Evolutionary conservation across 108 stramenopile genomes (phyloP).

Genomic region (Aureococcus anophagefferens): DNA sequence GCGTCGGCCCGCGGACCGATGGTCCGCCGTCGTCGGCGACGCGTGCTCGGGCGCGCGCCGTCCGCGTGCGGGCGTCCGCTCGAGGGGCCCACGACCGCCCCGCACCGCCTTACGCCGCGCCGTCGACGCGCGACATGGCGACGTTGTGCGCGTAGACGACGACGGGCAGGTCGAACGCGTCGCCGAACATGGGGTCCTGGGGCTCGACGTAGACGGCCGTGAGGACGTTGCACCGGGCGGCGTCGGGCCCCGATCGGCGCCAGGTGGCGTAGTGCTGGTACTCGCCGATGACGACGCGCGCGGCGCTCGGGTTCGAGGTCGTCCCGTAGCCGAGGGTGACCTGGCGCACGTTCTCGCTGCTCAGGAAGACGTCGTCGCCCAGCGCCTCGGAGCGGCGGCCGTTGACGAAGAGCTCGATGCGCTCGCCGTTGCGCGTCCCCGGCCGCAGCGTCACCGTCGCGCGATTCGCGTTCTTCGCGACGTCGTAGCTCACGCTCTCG

Average conservation of each 20-base stretch:
- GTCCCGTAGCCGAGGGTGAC: conserved; percentile 2
- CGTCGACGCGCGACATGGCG: too few species aligned
- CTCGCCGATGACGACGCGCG: conserved; percentile 9
- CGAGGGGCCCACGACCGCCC: too few species aligned
- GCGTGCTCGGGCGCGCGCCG: too few species aligned
- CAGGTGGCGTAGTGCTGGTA: conserved; percentile 11
- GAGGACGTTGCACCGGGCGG: not conserved
- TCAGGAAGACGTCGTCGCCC: not conserved
- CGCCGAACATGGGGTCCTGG: not conserved
- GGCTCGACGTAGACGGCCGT: conserved; percentile 8
- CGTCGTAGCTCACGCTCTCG: not conserved
- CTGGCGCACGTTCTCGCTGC: not conserved
- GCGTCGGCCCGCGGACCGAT: too few species aligned
- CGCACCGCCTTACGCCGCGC: too few species aligned
- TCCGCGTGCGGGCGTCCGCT: too few species aligned
- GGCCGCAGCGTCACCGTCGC: not conserved
- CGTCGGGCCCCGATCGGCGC: not conserved
- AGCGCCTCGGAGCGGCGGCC: not conserved
- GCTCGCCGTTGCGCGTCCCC: conserved; percentile 6
- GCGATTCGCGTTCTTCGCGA: not conserved
- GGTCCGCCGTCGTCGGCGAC: too few species aligned
- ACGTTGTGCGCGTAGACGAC: conserved; percentile 10
- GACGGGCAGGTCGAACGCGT: not conserved
- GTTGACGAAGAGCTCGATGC: conserved; percentile 8
- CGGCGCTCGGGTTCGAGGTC: not conserved